Evolutionary conservation across 2,329 filamentous ascomycete genomes (phyloP).

Genomic region (Sporothrix euskadiensis): DNA sequence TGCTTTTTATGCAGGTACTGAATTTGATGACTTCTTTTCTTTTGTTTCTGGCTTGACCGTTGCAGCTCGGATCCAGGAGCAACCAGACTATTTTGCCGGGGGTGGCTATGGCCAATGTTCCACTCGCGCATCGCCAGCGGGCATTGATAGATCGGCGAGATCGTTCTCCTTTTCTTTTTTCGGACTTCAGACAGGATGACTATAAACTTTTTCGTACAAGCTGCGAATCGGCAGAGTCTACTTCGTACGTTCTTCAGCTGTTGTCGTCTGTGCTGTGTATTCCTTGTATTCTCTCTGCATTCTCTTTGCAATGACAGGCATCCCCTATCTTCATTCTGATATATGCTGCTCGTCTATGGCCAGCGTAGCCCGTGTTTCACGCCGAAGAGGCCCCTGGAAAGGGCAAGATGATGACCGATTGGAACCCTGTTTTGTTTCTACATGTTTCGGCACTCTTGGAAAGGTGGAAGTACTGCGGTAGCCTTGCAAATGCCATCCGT

Average conservation of each 20-base stretch:
- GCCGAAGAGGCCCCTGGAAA: background rate
- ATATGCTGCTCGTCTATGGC: background rate
- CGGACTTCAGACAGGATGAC: background rate
- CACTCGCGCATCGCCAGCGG: conserved; percentile 1
- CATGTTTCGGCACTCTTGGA: background rate
- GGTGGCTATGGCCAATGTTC: conserved; percentile 9
- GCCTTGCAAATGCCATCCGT: background rate
- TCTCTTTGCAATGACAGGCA: background rate
- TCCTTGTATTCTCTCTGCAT: background rate
- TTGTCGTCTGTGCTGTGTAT: background rate
- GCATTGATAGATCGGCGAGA: background rate
- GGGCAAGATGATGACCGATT: background rate
- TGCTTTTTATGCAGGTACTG: conserved; percentile 27
- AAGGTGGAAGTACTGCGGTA: background rate
- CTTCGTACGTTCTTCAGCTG: background rate
- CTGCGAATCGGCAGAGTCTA: background rate
- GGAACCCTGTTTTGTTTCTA: conserved; percentile 6
- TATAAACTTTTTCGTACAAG: background rate
- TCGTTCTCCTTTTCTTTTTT: too few species aligned
- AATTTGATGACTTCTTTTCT: background rate
- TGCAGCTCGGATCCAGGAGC: conserved; percentile 1
- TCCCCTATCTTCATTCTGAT: background rate
- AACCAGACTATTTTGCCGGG: background rate
- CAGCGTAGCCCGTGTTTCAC: conserved; percentile 8
- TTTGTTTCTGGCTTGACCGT: conserved; percentile 3